phyloP scores from a whole-genome alignment of 208 protist genomes.

The Trypanosomatidae sp. region DNA sequence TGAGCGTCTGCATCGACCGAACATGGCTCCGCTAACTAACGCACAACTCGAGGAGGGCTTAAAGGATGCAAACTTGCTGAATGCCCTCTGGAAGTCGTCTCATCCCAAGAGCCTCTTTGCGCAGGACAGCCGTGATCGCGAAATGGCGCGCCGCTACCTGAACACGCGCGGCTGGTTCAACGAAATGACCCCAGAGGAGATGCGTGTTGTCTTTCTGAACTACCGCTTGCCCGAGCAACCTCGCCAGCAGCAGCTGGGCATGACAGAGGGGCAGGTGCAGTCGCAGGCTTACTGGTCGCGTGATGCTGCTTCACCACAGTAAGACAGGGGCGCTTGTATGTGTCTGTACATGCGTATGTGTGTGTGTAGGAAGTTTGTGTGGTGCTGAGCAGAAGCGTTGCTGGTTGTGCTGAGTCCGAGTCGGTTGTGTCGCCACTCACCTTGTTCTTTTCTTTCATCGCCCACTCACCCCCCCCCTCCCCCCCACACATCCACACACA shows the following conservation, averaged over 20 bases:
- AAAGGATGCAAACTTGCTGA: conserved; percentile 72
- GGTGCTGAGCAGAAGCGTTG: neutral
- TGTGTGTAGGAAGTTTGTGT: neutral
- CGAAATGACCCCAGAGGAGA: conserved; percentile 80
- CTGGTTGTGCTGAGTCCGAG: conserved; percentile 1
- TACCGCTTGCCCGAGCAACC: conserved; percentile 55
- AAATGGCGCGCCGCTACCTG: conserved; percentile 69
- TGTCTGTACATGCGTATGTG: no score
- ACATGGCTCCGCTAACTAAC: conserved; percentile 55
- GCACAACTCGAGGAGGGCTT: conserved; percentile 79
- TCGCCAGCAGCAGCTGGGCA: conserved; percentile 41
- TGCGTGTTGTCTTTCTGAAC: conserved; percentile 77
- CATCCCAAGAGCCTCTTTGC: conserved; percentile 62
- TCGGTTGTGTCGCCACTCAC: neutral
- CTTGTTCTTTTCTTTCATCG: neutral
- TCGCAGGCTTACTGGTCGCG: conserved; percentile 55
- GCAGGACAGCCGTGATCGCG: conserved; percentile 41
- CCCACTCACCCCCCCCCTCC: neutral
- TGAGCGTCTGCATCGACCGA: conserved; percentile 79
- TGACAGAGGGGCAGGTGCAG: conserved; percentile 20
- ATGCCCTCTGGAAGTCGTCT: conserved; percentile 73
- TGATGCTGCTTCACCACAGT: conserved; percentile 4
- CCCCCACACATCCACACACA: neutral
- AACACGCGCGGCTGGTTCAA: conserved; percentile 84
- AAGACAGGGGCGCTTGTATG: neutral